These are phyloP conservation scores for Camelina sativa DNA, from an alignment of 345 rosid genomes.

Conservation along the genomic window DNA sequence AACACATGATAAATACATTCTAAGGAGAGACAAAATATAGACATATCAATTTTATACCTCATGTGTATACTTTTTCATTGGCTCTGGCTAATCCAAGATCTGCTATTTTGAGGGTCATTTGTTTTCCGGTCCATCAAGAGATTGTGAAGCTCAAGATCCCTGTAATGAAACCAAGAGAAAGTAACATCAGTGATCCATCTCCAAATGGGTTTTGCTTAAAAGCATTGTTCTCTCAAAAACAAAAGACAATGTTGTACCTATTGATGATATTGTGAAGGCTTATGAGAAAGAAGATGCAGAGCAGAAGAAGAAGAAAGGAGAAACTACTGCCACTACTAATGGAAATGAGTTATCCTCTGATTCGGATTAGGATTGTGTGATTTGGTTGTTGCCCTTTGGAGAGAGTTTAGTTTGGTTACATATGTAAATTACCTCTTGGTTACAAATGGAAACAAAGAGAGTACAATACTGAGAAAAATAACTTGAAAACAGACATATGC, in stretches of 20 bases:
- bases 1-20: no score
- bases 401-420: neutral
- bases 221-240: neutral
- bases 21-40: no score
- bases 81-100: conserved; percentile 95
- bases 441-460: conserved; percentile 15
- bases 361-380: conserved; percentile 52
- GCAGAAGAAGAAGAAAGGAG: conserved; percentile 42
- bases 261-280: conserved; percentile 65
- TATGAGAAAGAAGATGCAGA: conserved; percentile 52
- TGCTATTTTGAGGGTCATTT: conserved; percentile 78
- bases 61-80: conserved; percentile 67
- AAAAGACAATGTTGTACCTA: conserved; percentile 46
- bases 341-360: conserved; percentile 45
- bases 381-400: neutral
- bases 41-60: conserved; percentile 31
- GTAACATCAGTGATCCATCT: neutral
- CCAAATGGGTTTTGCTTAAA: neutral
- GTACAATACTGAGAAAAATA: neutral
- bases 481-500: neutral
- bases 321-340: neutral
- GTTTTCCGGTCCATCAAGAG: conserved; percentile 82
- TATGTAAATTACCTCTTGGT: conserved; percentile 34
- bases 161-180: conserved; percentile 31
- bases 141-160: conserved; percentile 98